A percentile compares a stretch with the other conserved stretches of the same genome.
Evolutionary conservation across 305 asterid genomes (phyloP).

Genomic region (Withania somnifera): DNA sequence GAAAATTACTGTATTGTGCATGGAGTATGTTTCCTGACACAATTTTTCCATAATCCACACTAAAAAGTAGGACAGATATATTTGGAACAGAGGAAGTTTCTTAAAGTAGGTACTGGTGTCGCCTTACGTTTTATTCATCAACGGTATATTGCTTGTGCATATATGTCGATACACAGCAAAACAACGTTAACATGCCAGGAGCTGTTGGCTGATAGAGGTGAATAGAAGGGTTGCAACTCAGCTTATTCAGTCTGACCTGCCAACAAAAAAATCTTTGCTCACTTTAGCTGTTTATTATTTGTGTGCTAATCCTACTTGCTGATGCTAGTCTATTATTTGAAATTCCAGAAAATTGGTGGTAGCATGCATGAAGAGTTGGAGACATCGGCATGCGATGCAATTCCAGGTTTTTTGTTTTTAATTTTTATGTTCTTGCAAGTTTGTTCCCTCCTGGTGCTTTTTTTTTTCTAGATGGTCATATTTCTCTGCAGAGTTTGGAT

Average conservation of each 20-base stretch:
- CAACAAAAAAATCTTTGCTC: neutral
- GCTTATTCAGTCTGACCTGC: neutral
- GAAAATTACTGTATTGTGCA: neutral
- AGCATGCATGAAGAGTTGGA: slow-evolving; percentile 60
- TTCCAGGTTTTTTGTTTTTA: slow-evolving; percentile 47
- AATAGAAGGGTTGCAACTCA: neutral
- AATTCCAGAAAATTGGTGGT: slow-evolving; percentile 48
- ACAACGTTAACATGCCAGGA: neutral
- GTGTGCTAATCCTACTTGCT: neutral
- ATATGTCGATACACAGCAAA: neutral
- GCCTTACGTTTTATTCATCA: neutral
- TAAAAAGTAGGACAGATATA: neutral
- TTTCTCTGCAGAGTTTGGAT: slow-evolving; percentile 28
- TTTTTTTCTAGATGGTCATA: slow-evolving; percentile 13
- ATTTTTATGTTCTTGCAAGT: neutral
- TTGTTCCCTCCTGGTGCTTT: slow-evolving; percentile 5
- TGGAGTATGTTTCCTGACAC: neutral
- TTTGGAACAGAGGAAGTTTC: neutral
- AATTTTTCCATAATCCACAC: neutral
- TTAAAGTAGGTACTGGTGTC: neutral
- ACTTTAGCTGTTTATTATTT: neutral
- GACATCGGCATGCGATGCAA: slow-evolving; percentile 51
- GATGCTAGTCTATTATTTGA: neutral
- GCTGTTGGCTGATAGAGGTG: neutral
- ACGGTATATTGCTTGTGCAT: neutral